phyloP scores from a whole-genome alignment of 1,284 basidiomycete genomes.

The Quambalaria eucalypti region DNA sequence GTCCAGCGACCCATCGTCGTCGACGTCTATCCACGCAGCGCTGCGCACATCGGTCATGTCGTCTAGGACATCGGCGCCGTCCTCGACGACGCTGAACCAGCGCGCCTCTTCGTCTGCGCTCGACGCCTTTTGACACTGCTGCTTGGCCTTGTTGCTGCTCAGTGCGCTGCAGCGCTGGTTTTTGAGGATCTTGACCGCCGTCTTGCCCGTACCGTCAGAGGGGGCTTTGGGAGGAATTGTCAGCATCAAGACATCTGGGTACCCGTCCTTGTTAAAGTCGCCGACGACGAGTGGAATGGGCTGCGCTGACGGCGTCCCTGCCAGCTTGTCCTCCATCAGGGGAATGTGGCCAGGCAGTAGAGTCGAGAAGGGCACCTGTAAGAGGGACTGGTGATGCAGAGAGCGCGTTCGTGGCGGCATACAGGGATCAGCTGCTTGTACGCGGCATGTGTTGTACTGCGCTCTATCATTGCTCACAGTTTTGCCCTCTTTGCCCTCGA shows the following conservation, averaged over 20 bases:
- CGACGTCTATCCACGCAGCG: constrained; percentile 78
- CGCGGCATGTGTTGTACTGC: too few species aligned
- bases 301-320: constrained; percentile 48
- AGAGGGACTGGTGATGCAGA: constrained; percentile 55
- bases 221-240: constrained; percentile 51
- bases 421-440: too few species aligned
- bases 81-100: constrained; percentile 48
- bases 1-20: constrained; percentile 92
- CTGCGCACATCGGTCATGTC: constrained; percentile 68
- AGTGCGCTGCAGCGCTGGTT: constrained; percentile 62
- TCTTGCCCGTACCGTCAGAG: constrained; percentile 45
- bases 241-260: constrained; percentile 70
- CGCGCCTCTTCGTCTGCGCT: neutral
- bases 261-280: constrained; percentile 88
- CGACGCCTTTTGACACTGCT: neutral
- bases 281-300: constrained; percentile 74
- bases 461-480: too few species aligned
- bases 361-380: constrained; percentile 59
- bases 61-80: constrained; percentile 60
- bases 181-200: constrained; percentile 58
- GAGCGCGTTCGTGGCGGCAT: too few species aligned
- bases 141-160: neutral
- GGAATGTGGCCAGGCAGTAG: constrained; percentile 55
- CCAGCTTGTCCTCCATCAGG: constrained; percentile 57
- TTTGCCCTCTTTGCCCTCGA: constrained; percentile 55